Percentiles rank a stretch among this genome's conserved stretches.
These are phyloP conservation scores for Venturia aucupariae DNA, from an alignment of 2,329 filamentous ascomycete genomes.

Conservation along the genomic window DNA sequence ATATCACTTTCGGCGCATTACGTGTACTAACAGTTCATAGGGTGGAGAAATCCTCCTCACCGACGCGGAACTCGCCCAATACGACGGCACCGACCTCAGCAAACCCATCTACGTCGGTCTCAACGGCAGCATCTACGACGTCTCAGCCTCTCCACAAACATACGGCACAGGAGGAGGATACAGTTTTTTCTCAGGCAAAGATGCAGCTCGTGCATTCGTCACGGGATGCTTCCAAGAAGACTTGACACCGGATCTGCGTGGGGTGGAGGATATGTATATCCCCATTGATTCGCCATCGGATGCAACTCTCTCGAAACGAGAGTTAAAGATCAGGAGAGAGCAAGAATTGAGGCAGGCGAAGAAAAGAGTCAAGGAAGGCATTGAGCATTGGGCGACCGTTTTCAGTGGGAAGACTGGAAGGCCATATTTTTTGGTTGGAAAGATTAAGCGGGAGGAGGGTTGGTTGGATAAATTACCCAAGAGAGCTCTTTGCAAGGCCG, in stretches of 20 bases:
- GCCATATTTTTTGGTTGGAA: constrained; percentile 75
- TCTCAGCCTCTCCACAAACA: constrained; percentile 39
- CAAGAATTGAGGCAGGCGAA: constrained; percentile 57
- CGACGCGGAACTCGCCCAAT: constrained; percentile 60
- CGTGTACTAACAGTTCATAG: constrained; percentile 21
- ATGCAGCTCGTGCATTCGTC: constrained; percentile 81
- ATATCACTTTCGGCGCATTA: not conserved
- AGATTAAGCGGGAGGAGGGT: constrained; percentile 54
- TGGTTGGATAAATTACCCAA: constrained; percentile 49
- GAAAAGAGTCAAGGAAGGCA: constrained; percentile 53
- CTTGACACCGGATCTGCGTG: constrained; percentile 71
- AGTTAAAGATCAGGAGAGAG: constrained; percentile 43
- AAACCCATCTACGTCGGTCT: constrained; percentile 86
- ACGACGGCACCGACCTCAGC: constrained; percentile 65
- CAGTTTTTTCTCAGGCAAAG: constrained; percentile 73
- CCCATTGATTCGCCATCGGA: constrained; percentile 47
- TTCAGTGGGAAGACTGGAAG: constrained; percentile 59
- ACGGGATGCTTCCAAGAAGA: constrained; percentile 90
- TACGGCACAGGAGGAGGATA: constrained; percentile 72
- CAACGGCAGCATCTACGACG: constrained; percentile 80
- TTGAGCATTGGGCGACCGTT: constrained; percentile 77
- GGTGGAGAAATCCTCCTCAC: constrained; percentile 60
- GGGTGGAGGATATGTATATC: constrained; percentile 76
- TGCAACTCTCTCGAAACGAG: constrained; percentile 22
- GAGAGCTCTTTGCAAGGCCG: constrained; percentile 60